Base-by-base conservation (phyloP, 177 flowering plant genomes). In the Vitis hybrid region DNA sequence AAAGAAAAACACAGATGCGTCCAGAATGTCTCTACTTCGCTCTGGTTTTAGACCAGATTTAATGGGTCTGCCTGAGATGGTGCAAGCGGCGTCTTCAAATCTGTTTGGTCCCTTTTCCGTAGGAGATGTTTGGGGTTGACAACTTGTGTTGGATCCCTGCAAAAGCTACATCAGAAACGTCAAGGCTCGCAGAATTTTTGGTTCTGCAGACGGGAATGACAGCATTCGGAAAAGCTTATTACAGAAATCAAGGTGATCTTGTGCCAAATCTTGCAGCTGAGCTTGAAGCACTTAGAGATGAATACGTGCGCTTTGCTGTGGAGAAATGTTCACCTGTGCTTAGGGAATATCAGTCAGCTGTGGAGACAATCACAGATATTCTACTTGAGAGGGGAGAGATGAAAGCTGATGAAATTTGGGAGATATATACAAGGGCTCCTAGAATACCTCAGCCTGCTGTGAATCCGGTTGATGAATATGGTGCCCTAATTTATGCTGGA, bases 121-220 rank as follows among this genome's bases (percentile, higher is more conserved):
- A 93, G 85, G 97, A 91, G 84, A 88, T 95, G 80, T 95, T 95
- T 77, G 99, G 98, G 76, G 68, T 87, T 58, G 94, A 93, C 76
- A 95, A 93, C 75, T 55, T 95, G 79, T 86, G 92, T 74, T 95
- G 99, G 99, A 89, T 93, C 64, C 88, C 99, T 72, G 86, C 98
- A 48, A 89, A 84, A 69, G 90, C 97, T 66, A 89, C 96, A 52
- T 62, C 78, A 64, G 86, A 90, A 80, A 96, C 99, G 77, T 90
- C 98, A 20, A 80, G 81, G 74, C 88, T 60, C 69, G 91, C 91
- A 50, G 96, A 90, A 71, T 74, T 83, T 67, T 84, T 93, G 73
- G 89, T 95, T 74, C 82, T 93, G 70, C 97, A 85, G 75, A 90
- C 98, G 16, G 98, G 99, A 69, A 90, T 93, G 97, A 95, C 99